Percentiles rank a stretch among this genome's conserved stretches.
These are phyloP conservation scores for Skeletonema tropicum DNA, from an alignment of 108 stramenopile genomes.

Conservation along the genomic window DNA sequence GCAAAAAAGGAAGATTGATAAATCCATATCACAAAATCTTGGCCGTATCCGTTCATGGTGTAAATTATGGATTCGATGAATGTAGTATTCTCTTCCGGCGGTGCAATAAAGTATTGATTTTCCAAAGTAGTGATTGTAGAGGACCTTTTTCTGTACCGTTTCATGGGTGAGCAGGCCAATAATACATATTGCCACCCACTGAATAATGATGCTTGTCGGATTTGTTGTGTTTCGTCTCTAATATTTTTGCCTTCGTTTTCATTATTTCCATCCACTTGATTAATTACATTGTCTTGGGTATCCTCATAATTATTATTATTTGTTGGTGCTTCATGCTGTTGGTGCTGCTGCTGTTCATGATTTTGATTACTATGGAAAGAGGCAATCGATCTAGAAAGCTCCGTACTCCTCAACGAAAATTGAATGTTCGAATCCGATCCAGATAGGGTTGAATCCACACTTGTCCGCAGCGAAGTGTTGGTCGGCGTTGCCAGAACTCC, in stretches of 20 bases:
- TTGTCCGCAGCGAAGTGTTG: neutral
- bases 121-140: conserved; percentile 16
- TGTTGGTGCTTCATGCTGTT: neutral
- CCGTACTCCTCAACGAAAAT: neutral
- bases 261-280: neutral
- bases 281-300: neutral
- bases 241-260: neutral
- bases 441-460: neutral
- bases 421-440: neutral
- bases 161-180: neutral
- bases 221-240: neutral
- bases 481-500: neutral
- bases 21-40: conserved; percentile 35
- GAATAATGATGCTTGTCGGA: neutral
- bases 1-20: conserved; percentile 32
- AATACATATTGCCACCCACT: neutral
- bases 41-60: conserved; percentile 11
- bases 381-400: neutral
- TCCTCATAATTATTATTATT: neutral
- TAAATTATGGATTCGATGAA: conserved; percentile 5
- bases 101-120: conserved; percentile 33
- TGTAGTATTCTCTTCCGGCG: conserved; percentile 19
- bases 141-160: conserved; percentile 5
- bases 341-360: neutral
- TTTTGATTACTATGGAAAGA: neutral